Percentiles rank a stretch among this genome's conserved stretches.
These are phyloP conservation scores for Verbascum thapsus DNA, from an alignment of 257 asterid species.

Conservation along the genomic window DNA sequence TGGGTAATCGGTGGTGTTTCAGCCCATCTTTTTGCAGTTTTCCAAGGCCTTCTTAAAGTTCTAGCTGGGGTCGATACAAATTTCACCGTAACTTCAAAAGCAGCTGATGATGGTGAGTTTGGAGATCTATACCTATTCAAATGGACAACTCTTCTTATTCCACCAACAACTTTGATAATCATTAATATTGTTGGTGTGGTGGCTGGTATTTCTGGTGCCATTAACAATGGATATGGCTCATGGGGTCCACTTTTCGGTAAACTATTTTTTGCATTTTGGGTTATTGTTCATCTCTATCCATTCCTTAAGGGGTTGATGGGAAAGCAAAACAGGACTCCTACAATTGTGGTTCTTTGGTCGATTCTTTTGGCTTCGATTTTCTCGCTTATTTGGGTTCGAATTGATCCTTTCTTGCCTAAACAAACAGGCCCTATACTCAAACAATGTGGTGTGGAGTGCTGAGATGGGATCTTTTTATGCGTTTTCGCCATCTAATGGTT, in stretches of 20 bases:
- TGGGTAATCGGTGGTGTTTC: slow-evolving; percentile 92
- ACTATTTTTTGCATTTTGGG: slow-evolving; percentile 89
- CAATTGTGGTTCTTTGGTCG: slow-evolving; percentile 86
- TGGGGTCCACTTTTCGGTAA: slow-evolving; percentile 89
- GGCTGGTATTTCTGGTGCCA: slow-evolving; percentile 82
- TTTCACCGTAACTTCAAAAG: slow-evolving; percentile 75
- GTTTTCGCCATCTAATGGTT: slow-evolving; percentile 13
- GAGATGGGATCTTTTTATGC: slow-evolving; percentile 19
- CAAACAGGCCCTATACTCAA: slow-evolving; percentile 85
- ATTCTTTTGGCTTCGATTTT: slow-evolving; percentile 78
- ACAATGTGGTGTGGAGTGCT: slow-evolving; percentile 87
- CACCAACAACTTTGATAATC: slow-evolving; percentile 79
- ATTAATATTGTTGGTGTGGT: slow-evolving; percentile 82
- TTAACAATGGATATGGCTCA: slow-evolving; percentile 70
- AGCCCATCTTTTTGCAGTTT: slow-evolving; percentile 80
- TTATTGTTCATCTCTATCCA: slow-evolving; percentile 83
- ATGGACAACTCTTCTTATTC: slow-evolving; percentile 88
- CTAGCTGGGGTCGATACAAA: slow-evolving; percentile 82
- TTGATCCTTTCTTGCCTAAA: slow-evolving; percentile 87
- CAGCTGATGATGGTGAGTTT: slow-evolving; percentile 71
- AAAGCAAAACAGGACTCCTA: slow-evolving; percentile 83
- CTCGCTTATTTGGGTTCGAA: slow-evolving; percentile 86
- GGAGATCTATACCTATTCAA: slow-evolving; percentile 91
- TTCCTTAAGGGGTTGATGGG: slow-evolving; percentile 91
- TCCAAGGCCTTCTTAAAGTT: slow-evolving; percentile 90